phyloP scores from a whole-genome alignment of 2,329 filamentous ascomycete species.

The Aspergillus novoparasiticus region DNA sequence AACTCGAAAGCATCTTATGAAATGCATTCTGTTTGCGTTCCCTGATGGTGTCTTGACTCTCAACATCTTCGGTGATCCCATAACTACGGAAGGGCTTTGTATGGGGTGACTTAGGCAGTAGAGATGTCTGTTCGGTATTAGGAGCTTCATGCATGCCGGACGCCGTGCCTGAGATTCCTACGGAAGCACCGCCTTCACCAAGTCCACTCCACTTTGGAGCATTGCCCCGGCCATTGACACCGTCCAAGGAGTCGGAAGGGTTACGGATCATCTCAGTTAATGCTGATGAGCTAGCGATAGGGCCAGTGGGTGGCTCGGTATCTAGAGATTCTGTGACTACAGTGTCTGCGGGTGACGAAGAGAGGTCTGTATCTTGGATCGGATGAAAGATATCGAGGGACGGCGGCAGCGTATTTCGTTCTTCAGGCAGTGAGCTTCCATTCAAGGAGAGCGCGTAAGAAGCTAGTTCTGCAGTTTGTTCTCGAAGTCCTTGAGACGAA shows the following conservation, averaged over 20 bases:
- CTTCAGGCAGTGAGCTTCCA: conserved; percentile 27
- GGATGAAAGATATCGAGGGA: conserved; percentile 34
- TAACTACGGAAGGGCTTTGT: conserved; percentile 34
- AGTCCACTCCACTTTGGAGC: conserved; percentile 18
- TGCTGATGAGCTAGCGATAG: conserved; percentile 46
- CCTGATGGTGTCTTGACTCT: conserved; percentile 26
- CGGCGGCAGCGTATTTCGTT: conserved; percentile 30
- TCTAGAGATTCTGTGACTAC: conserved; percentile 16
- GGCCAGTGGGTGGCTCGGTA: conserved; percentile 17
- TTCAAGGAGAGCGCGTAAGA: conserved; percentile 70
- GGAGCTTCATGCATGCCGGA: conserved; percentile 21
- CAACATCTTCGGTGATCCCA: conserved; percentile 34
- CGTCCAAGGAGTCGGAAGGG: conserved; percentile 34
- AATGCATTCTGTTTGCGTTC: conserved; percentile 18
- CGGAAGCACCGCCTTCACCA: conserved; percentile 16
- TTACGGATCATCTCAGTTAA: conserved; percentile 55
- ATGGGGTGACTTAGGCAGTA: conserved; percentile 33
- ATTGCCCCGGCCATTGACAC: conserved; percentile 11
- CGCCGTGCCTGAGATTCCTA: conserved; percentile 10
- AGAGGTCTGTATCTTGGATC: conserved; percentile 7
- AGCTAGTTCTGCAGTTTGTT: conserved; percentile 85
- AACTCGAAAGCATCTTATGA: conserved; percentile 20
- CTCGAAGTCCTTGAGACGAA: conserved; percentile 73
- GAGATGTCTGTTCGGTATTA: conserved; percentile 39
- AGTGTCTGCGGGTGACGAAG: conserved; percentile 28